Conservation (phyloP, 1,139 yeast species). For the Suzukiozyma palmioleophila region DNA sequence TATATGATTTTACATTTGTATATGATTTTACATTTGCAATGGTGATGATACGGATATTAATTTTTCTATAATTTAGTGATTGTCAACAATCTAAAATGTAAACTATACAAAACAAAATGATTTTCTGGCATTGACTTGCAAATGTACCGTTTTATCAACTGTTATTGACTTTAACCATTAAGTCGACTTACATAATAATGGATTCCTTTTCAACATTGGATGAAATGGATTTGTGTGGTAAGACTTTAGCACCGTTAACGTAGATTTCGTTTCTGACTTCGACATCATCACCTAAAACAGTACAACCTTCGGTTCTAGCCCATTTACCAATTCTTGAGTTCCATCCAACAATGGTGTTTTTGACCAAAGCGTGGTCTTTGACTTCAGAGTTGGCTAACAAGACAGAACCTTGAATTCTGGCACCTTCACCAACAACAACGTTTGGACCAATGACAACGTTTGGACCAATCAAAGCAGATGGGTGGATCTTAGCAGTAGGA, state of each 20-base stretch:
- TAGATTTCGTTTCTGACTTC: slow-evolving; percentile 97
- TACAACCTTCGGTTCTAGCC: slow-evolving; percentile 98
- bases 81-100: slow-evolving; percentile 2
- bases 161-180: not conserved
- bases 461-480: slow-evolving; percentile 95
- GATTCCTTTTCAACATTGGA: slow-evolving; percentile 96
- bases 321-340: slow-evolving; percentile 96
- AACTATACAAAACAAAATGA: slow-evolving; percentile 1
- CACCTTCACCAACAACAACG: slow-evolving; percentile 96
- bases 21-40: too few species aligned
- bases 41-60: not conserved
- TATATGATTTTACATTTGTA: not conserved
- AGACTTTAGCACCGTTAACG: slow-evolving; percentile 98
- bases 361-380: slow-evolving; percentile 97
- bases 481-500: slow-evolving; percentile 90
- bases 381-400: slow-evolving; percentile 86
- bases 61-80: slow-evolving; percentile 1
- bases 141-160: not conserved
- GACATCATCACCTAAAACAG: slow-evolving; percentile 98
- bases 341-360: slow-evolving; percentile 99
- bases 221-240: slow-evolving; percentile 97
- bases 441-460: slow-evolving; percentile 98
- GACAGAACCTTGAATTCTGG: slow-evolving; percentile 94
- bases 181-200: slow-evolving; percentile 74
- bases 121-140: slow-evolving; percentile 1